Conservation (phyloP, 495 filamentous ascomycete genomes). For the Geoglossum glabrum region DNA sequence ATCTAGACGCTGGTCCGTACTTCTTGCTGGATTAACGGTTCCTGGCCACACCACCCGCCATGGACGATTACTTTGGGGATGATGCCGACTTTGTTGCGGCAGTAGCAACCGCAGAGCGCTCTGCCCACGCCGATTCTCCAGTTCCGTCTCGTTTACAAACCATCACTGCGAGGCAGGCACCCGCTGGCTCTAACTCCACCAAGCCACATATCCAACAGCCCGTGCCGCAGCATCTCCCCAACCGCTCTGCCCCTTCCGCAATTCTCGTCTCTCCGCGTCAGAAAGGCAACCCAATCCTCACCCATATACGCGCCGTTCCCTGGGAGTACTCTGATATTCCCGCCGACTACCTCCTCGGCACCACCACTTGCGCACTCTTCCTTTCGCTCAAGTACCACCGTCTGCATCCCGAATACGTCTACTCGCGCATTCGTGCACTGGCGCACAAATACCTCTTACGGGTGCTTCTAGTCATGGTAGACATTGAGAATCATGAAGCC, state of each 20-base stretch:
- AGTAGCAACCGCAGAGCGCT: slow-evolving; percentile 24
- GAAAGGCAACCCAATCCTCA: slow-evolving; percentile 87
- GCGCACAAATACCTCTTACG: slow-evolving; percentile 68
- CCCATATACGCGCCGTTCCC: slow-evolving; percentile 56
- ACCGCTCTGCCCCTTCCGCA: slow-evolving; percentile 45
- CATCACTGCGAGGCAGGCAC: slow-evolving; percentile 11
- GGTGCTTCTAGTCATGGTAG: slow-evolving; percentile 73
- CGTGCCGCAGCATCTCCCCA: slow-evolving; percentile 61
- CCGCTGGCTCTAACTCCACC: slow-evolving; percentile 9
- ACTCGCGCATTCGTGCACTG: slow-evolving; percentile 66
- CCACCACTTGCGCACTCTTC: slow-evolving; percentile 80
- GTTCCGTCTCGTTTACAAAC: slow-evolving; percentile 6
- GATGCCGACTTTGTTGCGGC: slow-evolving; percentile 37
- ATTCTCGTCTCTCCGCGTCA: slow-evolving; percentile 74
- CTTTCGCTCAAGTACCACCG: slow-evolving; percentile 94
- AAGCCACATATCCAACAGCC: slow-evolving; percentile 52
- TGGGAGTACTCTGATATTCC: slow-evolving; percentile 96
- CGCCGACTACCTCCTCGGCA: slow-evolving; percentile 76
- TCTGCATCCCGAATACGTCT: slow-evolving; percentile 93
- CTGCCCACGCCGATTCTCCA: slow-evolving; percentile 9
- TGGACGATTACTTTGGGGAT: slow-evolving; percentile 41
- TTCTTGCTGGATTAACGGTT: no score
- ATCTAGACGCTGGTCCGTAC: no score
- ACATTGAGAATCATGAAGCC: slow-evolving; percentile 75
- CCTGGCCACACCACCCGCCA: slow-evolving; percentile 11